These are phyloP conservation scores for Saccharomyces hybrid DNA, from an alignment of 1,139 yeast species.

Conservation along the genomic window DNA sequence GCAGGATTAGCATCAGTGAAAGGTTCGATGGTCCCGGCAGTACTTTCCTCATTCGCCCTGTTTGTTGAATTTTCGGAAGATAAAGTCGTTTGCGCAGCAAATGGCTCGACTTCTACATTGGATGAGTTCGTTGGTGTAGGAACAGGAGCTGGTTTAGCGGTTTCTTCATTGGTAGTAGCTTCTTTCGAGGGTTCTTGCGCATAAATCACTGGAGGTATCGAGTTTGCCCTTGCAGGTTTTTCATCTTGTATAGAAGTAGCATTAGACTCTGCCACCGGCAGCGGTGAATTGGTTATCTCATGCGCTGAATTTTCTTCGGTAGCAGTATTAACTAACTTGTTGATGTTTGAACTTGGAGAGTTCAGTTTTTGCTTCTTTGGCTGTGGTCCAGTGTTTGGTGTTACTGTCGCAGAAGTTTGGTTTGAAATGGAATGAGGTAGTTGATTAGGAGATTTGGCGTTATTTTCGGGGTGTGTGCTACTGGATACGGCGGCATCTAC, in stretches of 20 bases:
- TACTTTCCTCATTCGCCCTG: neutral
- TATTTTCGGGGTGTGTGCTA: neutral
- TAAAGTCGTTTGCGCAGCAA: neutral
- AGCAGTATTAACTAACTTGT: slow-evolving; percentile 4
- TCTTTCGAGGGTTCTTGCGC: neutral
- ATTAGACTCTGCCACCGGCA: neutral
- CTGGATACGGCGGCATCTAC: slow-evolving; percentile 28
- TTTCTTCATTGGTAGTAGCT: neutral
- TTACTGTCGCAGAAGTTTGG: neutral
- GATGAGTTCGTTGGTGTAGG: neutral
- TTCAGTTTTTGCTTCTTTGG: slow-evolving; percentile 2
- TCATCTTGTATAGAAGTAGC: neutral
- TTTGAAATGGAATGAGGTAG: neutral
- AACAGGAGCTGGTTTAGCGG: neutral
- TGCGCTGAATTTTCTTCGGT: neutral
- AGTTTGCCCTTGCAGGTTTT: neutral
- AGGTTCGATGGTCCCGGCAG: neutral
- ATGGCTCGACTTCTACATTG: neutral
- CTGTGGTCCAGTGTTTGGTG: slow-evolving; percentile 1
- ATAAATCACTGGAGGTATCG: neutral
- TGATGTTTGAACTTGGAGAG: slow-evolving; percentile 6
- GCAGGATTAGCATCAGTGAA: neutral
- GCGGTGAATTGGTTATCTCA: neutral
- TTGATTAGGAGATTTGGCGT: neutral
- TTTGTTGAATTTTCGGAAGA: neutral